Evolutionary conservation across 2,329 filamentous ascomycete genomes (phyloP), one percentile per base, ranked within the genome.

Genomic region (Dichotomopilus funicola): DNA sequence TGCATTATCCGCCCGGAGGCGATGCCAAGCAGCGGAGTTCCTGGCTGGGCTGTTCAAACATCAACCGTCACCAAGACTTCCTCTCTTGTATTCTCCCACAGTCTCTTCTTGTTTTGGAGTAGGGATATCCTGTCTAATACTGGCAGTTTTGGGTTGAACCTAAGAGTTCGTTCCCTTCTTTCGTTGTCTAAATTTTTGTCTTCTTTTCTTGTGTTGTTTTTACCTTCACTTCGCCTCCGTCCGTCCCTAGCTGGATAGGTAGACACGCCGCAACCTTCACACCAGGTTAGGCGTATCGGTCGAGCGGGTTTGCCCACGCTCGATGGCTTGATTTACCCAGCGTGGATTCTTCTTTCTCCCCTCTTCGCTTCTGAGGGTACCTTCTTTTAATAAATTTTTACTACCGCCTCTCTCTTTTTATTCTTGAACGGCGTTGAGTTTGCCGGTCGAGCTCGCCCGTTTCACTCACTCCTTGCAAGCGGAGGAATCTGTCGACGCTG

Each of bases 371-470:
- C 53, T 11, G 35, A 49, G 36, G 19, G 10, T 51, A 45, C 44
- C 19, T 57, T 51, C 55, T 59, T 62, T 66, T 61, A 58, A 57
- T 65, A 62, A 54, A 58, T n/a, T 62, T 66, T 61, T 57, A 57
- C 64, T 62, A 54, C 57, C n/a, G 12, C 36, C 19, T 51, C 31
- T 51, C 54, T 61, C 59, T 63, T 56, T 55, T 58, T 63, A 62
- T 56, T 57, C 63, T 63, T 51, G 31, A 36, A 47, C 51, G 60
- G 60, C 60, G 58, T 54, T 52, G 58, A 58, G 58, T 35, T 65
- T 62, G 63, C 63, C 60, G 63, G 61, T 60, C 63, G 63, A 66
- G 64, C 59, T 61, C 63, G 49, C 60, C 58, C 53, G 54, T 61
- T 55, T 46, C 57, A 54, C 50, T 59, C 56, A 51, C 19, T 27